Evolutionary conservation across 1,284 basidiomycete genomes (phyloP).

Genomic region (Trametes polyzona): DNA sequence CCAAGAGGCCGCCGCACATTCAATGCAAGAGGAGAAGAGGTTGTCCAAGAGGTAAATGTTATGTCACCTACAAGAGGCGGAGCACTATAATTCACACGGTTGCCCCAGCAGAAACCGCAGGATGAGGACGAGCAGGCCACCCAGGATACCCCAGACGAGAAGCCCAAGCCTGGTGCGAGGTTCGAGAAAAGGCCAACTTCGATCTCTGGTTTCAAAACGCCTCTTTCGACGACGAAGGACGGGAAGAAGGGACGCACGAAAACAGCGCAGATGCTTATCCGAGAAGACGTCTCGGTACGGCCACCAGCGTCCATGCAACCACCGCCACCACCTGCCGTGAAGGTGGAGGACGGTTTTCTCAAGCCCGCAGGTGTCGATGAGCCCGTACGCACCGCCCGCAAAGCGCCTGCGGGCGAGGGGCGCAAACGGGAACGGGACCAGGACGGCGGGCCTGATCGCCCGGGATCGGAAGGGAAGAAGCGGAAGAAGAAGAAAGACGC

Average conservation of each 20-base stretch:
- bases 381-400: conserved; percentile 33
- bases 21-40: conserved; percentile 45
- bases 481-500: conserved; percentile 27
- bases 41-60: conserved; percentile 31
- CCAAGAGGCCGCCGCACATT: conserved; percentile 47
- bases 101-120: neutral
- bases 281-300: conserved; percentile 45
- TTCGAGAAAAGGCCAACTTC: conserved; percentile 28
- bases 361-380: conserved; percentile 62
- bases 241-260: conserved; percentile 39
- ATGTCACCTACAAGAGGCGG: neutral
- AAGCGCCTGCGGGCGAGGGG: neutral
- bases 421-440: conserved; percentile 29
- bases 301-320: conserved; percentile 18
- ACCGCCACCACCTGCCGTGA: conserved; percentile 3
- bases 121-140: neutral
- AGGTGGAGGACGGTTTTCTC: conserved; percentile 42
- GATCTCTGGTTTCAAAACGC: conserved; percentile 37
- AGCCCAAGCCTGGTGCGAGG: conserved; percentile 23
- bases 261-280: conserved; percentile 54
- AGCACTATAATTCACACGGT: neutral
- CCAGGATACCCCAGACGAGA: conserved; percentile 8
- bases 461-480: conserved; percentile 27
- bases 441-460: conserved; percentile 11
- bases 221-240: conserved; percentile 26